These are phyloP conservation scores for Trichoderma hamatum DNA, from an alignment of 2,329 filamentous ascomycete species.

Conservation along the genomic window DNA sequence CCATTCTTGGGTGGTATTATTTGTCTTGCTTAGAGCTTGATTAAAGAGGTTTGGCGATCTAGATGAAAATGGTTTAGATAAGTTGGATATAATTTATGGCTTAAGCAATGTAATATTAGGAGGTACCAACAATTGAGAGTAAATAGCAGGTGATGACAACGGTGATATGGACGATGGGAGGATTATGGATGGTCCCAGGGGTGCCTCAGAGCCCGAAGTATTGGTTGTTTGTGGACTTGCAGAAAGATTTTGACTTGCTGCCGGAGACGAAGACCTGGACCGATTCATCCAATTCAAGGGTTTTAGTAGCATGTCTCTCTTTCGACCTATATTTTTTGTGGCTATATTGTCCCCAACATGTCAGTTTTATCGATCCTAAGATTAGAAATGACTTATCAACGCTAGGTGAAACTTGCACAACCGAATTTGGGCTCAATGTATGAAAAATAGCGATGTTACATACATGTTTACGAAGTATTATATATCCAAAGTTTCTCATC, in stretches of 20 bases:
- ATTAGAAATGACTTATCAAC: too few species aligned
- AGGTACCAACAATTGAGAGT: not conserved
- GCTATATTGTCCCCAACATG: not conserved
- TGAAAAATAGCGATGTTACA: not conserved
- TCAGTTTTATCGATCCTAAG: too few species aligned
- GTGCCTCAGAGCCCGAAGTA: not conserved
- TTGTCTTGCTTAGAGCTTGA: not conserved
- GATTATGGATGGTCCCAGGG: not conserved
- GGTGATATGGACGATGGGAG: rapidly evolving
- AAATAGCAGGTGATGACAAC: not conserved
- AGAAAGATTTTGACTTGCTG: not conserved
- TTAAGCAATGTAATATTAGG: too few species aligned
- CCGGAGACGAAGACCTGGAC: not conserved
- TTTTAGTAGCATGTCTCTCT: not conserved
- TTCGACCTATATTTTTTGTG: not conserved
- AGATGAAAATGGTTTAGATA: too few species aligned
- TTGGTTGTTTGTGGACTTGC: not conserved
- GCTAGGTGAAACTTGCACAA: too few species aligned
- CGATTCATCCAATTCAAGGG: not conserved
- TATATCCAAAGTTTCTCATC: too few species aligned
- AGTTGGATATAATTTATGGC: too few species aligned
- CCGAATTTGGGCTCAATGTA: too few species aligned
- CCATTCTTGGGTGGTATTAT: constrained; percentile 2
- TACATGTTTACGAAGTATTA: too few species aligned
- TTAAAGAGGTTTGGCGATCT: not conserved